phyloP scores from a whole-genome alignment of 2,329 filamentous ascomycete genomes.

The Colletotrichum sojae region DNA sequence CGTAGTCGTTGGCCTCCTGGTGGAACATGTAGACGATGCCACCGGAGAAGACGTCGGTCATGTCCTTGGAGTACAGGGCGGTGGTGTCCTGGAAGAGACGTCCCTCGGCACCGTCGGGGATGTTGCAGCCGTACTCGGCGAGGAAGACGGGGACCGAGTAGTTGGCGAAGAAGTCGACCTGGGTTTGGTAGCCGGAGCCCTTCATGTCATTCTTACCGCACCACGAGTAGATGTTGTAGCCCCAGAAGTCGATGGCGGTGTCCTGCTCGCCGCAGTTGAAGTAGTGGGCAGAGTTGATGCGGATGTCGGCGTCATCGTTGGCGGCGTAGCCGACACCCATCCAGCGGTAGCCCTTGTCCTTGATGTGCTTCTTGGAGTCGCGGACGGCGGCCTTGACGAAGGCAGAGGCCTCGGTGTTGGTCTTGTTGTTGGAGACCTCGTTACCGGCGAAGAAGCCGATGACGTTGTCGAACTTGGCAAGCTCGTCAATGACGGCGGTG shows the following conservation, averaged over 20 bases:
- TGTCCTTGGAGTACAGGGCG: constrained; percentile 83
- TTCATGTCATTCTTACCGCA: constrained; percentile 87
- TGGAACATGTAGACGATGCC: constrained; percentile 99
- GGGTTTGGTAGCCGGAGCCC: constrained; percentile 83
- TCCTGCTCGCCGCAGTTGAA: constrained; percentile 87
- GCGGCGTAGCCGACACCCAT: constrained; percentile 96
- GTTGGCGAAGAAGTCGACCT: constrained; percentile 87
- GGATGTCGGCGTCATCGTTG: constrained; percentile 90
- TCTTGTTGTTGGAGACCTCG: constrained; percentile 90
- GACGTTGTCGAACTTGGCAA: constrained; percentile 88
- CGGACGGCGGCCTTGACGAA: constrained; percentile 98
- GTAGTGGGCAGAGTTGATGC: constrained; percentile 87
- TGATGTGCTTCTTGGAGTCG: constrained; percentile 96
- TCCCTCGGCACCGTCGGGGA: constrained; percentile 68
- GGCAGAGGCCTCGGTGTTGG: constrained; percentile 91
- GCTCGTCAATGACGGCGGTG: constrained; percentile 83
- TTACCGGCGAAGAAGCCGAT: constrained; percentile 99
- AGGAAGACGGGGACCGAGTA: constrained; percentile 98
- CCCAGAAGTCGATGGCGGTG: constrained; percentile 92
- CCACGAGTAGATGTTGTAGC: constrained; percentile 99
- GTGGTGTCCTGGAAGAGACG: constrained; percentile 89
- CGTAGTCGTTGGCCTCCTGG: constrained; percentile 91
- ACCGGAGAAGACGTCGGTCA: constrained; percentile 91
- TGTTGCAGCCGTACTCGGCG: constrained; percentile 98
- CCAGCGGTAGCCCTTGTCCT: constrained; percentile 79